phyloP scores from a whole-genome alignment of 2,329 filamentous ascomycete genomes.

The Aspergillus sojae region DNA sequence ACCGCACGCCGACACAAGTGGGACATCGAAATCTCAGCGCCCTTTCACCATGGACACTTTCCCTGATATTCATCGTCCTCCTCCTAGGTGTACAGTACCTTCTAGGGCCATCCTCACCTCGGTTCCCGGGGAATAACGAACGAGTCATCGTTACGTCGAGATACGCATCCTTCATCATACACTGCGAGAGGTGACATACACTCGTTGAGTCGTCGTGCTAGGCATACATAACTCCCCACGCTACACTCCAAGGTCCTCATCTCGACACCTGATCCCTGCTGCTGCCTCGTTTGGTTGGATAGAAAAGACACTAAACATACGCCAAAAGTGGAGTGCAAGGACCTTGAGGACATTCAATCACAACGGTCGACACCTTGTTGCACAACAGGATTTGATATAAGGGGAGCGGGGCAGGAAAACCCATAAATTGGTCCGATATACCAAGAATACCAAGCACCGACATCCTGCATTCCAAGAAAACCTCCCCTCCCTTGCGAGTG shows the following conservation, averaged over 20 bases:
- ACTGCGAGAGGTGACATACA: background rate
- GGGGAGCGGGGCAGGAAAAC: constrained; percentile 12
- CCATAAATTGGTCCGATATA: constrained; percentile 12
- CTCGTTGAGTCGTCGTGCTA: background rate
- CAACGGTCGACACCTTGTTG: background rate
- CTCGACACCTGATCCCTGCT: constrained; percentile 9
- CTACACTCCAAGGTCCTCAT: constrained; percentile 22
- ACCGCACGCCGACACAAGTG: constrained; percentile 10
- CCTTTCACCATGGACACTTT: constrained; percentile 17
- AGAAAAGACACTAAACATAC: constrained; percentile 13
- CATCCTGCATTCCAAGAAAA: constrained; percentile 6
- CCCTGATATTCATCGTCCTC: background rate
- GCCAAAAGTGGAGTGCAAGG: constrained; percentile 15
- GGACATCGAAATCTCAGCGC: constrained; percentile 8
- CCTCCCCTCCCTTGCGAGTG: background rate
- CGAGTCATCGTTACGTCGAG: background rate
- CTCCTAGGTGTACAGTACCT: background rate
- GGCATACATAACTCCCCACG: constrained; percentile 2
- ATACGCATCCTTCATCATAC: background rate
- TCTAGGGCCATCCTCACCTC: constrained; percentile 2
- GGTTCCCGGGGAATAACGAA: constrained; percentile 7
- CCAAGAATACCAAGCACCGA: constrained; percentile 19
- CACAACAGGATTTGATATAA: constrained; percentile 16
- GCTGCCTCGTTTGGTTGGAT: constrained; percentile 7
- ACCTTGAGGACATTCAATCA: constrained; percentile 18